Evolutionary conservation across 345 rosid genomes (phyloP), one percentile per base, ranked within the genome.

Genomic region (Populus nigra): DNA sequence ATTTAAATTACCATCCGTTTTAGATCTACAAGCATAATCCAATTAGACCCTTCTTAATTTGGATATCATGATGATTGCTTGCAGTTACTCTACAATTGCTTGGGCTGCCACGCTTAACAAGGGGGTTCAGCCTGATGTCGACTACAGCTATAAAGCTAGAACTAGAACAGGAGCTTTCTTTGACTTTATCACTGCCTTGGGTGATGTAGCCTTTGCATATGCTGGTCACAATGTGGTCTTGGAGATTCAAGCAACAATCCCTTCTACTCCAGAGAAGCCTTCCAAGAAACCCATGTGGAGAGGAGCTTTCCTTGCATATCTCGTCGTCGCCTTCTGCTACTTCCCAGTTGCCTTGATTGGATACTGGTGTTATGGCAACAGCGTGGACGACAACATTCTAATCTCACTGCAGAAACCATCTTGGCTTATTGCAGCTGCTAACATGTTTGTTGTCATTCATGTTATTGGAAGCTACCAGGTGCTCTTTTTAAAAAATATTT

Each of bases 401-500:
- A 80, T 93, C 80, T 65, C 91, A 0, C 83, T 94, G 4, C 77
- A 91, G 41, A 88, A 87, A 70, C 97, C 98, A 3, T 39, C 75
- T 31, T 89, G 94, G 97, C 88, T 94, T 63, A 84, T 94, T 49
- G 94, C 92, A 5, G 5, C 82, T 29, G 94, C 97, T 72, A 94
- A 94, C 78, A 53, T 88, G 69, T 92, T 94, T 18, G 98, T 94
- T 36, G 87, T 94, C 35, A 5, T 94, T 72, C 97, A 94, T 79
- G 97, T 94, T 61, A 83, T 94, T 16, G 97, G 98, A 74, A 88
- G 97, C 87, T 94, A 94, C 78, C 97, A 94, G 93, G 94, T 86
- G 25, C 3, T 33, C 4, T 75, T 25, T 33, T 0, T 4, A 33
- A 33, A 25, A 31, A 31, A 31, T 33, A 33, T 33, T 33, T 0